A percentile compares a stretch with the other conserved stretches of the same genome.
phyloP scores from a whole-genome alignment of 768 basidiomycete genomes.

The Galerina sulciceps region DNA sequence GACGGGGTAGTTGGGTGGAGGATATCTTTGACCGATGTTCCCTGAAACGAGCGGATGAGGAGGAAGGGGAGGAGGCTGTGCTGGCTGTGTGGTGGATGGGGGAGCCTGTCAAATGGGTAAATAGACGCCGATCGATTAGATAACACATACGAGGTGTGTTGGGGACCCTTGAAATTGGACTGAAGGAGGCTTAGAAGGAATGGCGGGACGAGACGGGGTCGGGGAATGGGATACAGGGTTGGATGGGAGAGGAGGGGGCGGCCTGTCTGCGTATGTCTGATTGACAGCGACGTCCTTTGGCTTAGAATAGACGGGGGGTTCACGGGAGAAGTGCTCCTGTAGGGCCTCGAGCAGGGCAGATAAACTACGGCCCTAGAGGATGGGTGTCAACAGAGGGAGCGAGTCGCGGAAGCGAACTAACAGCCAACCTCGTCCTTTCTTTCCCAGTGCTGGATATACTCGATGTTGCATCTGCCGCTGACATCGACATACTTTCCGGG shows the following conservation, averaged over 20 bases:
- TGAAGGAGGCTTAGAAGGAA: constrained; percentile 8
- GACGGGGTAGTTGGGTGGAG: constrained; percentile 16
- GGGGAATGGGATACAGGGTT: constrained; percentile 12
- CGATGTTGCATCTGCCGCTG: constrained; percentile 71
- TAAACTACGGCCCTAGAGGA: constrained; percentile 75
- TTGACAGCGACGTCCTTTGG: constrained; percentile 41
- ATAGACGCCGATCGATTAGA: constrained; percentile 15
- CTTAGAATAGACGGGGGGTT: constrained; percentile 91
- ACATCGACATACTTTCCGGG: constrained; percentile 78
- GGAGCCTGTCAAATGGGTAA: constrained; percentile 3
- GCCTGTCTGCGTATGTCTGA: constrained; percentile 29
- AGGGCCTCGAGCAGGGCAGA: constrained; percentile 74
- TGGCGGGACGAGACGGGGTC: constrained; percentile 11
- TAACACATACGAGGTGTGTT: constrained; percentile 2
- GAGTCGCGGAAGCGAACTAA: constrained; percentile 7
- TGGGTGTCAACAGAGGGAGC: constrained; percentile 17
- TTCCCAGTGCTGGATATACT: constrained; percentile 79
- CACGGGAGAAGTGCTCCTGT: constrained; percentile 80
- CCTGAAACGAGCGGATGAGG: constrained; percentile 15
- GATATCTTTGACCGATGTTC: constrained; percentile 7
- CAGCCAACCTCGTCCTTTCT: constrained; percentile 79
- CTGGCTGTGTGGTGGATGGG: not conserved
- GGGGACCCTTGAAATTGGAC: not conserved
- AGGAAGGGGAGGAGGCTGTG: constrained; percentile 18
- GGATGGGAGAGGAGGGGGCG: constrained; percentile 32